A percentile compares a stretch with the other conserved stretches of the same genome.
These are phyloP conservation scores for Leccinum subgranulosum DNA, from an alignment of 768 basidiomycete genomes.

Conservation along the genomic window DNA sequence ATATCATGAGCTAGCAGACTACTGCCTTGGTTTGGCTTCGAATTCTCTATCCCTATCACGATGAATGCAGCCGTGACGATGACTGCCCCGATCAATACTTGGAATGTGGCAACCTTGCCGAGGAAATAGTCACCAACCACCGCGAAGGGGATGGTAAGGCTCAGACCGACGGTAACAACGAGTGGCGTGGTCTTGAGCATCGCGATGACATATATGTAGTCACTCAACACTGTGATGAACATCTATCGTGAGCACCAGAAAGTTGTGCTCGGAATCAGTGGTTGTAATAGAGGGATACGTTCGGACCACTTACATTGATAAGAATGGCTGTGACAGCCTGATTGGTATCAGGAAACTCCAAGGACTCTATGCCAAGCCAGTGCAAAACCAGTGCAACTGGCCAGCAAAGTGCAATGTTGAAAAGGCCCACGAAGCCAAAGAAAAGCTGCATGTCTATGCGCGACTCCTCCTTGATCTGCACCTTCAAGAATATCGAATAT, in stretches of 20 bases:
- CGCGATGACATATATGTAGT: conserved; percentile 82
- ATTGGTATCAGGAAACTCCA: conserved; percentile 61
- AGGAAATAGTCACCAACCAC: conserved; percentile 77
- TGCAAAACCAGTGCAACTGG: conserved; percentile 80
- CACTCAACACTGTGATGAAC: conserved; percentile 77
- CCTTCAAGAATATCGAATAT: conserved; percentile 88
- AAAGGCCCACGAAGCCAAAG: conserved; percentile 90
- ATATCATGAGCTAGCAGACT: conserved; percentile 2
- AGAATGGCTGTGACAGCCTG: conserved; percentile 48
- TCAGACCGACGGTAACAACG: conserved; percentile 89
- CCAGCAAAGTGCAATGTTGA: conserved; percentile 75
- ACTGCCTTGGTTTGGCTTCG: conserved; percentile 37
- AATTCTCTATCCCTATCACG: conserved; percentile 61
- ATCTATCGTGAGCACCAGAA: conserved; percentile 45
- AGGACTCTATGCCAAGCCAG: conserved; percentile 63
- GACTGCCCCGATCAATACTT: conserved; percentile 70
- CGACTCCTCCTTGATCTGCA: conserved; percentile 75
- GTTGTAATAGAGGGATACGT: not conserved
- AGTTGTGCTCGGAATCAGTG: not conserved
- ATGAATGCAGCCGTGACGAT: conserved; percentile 78
- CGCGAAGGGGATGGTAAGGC: conserved; percentile 90
- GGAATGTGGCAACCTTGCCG: conserved; percentile 49
- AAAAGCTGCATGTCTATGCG: conserved; percentile 92
- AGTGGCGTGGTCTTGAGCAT: conserved; percentile 97
- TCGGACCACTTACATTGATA: conserved; percentile 47